These are phyloP conservation scores for Pittosporum tobira DNA, from an alignment of 129 eudicot genomes.

Conservation along the genomic window DNA sequence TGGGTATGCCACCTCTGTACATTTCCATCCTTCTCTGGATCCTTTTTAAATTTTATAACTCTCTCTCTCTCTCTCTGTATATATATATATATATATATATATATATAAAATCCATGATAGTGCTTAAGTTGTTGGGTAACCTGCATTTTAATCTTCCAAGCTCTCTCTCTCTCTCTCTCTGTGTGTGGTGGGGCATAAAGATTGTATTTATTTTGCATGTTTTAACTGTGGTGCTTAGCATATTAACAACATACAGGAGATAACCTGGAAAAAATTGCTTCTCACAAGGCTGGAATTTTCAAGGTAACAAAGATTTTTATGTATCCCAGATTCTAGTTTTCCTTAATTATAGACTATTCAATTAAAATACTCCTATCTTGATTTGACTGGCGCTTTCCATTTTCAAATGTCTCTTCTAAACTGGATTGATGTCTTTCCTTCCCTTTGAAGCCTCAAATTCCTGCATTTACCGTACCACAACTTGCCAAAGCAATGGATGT, in stretches of 20 bases:
- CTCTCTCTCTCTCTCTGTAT: no score
- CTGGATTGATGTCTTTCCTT: constrained; percentile 38
- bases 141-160: not conserved
- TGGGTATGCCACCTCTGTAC: constrained; percentile 40
- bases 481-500: constrained; percentile 71
- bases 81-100: no score
- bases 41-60: no score
- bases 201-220: not conserved
- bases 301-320: constrained; percentile 55
- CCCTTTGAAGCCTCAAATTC: constrained; percentile 59
- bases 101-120: no score
- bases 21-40: constrained; percentile 4
- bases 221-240: not conserved
- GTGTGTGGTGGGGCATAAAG: not conserved
- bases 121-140: not conserved
- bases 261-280: constrained; percentile 66
- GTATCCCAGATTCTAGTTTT: constrained; percentile 5
- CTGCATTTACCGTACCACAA: constrained; percentile 85
- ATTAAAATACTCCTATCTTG: constrained; percentile 14
- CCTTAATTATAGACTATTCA: constrained; percentile 9
- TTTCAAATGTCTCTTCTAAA: constrained; percentile 34
- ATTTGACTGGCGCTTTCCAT: constrained; percentile 24
- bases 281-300: constrained; percentile 86
- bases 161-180: not conserved
- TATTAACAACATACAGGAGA: constrained; percentile 47